phyloP scores from a whole-genome alignment of 1,139 yeast species.

The Taphrina betulina region DNA sequence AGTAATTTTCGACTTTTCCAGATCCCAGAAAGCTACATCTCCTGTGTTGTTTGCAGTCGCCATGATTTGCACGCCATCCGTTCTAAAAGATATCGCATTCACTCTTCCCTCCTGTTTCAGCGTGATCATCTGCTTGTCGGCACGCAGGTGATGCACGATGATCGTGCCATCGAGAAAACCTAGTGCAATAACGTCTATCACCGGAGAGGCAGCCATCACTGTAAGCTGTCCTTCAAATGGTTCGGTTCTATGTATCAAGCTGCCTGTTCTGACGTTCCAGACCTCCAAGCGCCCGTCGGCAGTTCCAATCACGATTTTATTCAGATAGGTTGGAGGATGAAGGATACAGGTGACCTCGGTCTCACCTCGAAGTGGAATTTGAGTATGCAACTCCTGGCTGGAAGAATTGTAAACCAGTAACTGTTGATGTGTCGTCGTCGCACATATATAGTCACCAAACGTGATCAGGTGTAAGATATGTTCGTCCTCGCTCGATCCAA shows the following conservation, averaged over 20 bases:
- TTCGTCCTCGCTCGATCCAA: slow-evolving; percentile 47
- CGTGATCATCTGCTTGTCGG: slow-evolving; percentile 60
- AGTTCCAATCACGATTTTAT: slow-evolving; percentile 69
- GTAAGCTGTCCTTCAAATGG: slow-evolving; percentile 51
- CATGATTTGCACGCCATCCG: slow-evolving; percentile 83
- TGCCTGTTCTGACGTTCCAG: slow-evolving; percentile 44
- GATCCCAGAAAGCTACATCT: slow-evolving; percentile 79
- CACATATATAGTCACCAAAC: slow-evolving; percentile 80
- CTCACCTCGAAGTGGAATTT: slow-evolving; percentile 55
- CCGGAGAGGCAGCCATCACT: slow-evolving; percentile 78
- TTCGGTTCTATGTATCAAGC: slow-evolving; percentile 39
- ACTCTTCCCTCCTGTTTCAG: slow-evolving; percentile 61
- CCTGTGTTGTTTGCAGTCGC: slow-evolving; percentile 81
- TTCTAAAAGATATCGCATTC: slow-evolving; percentile 78
- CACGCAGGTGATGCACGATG: slow-evolving; percentile 64
- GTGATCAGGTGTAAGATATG: slow-evolving; percentile 55
- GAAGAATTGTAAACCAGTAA: slow-evolving; percentile 58
- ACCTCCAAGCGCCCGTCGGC: slow-evolving; percentile 40
- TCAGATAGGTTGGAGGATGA: slow-evolving; percentile 90
- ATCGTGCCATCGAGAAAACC: slow-evolving; percentile 73
- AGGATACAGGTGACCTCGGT: slow-evolving; percentile 71
- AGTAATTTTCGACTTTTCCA: slow-evolving; percentile 67
- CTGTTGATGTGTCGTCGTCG: slow-evolving; percentile 49
- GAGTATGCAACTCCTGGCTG: slow-evolving; percentile 67
- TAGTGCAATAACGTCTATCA: slow-evolving; percentile 73